Evolutionary conservation across 371 early-diverging fungal species (phyloP).

Genomic region (Gilbertella persicaria): DNA sequence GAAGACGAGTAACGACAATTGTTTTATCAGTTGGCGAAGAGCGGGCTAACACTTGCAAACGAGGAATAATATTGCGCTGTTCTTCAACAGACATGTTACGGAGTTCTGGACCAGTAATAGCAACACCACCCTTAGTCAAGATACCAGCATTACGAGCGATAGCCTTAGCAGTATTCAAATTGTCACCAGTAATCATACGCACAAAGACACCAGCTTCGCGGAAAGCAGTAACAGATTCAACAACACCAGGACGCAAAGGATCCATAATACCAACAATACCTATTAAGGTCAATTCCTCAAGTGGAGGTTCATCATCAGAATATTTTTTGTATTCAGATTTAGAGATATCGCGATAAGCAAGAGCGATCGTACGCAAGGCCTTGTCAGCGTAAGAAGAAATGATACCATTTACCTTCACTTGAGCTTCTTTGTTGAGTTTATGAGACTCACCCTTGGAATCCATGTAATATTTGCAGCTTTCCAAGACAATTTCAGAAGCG

Average conservation of each 20-base stretch:
- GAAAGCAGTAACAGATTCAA: conserved; percentile 79
- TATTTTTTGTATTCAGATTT: conserved; percentile 21
- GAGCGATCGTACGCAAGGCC: conserved; percentile 88
- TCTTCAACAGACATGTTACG: conserved; percentile 75
- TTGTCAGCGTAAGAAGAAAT: conserved; percentile 81
- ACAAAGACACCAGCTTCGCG: conserved; percentile 91
- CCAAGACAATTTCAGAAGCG: conserved; percentile 84
- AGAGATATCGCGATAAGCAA: conserved; percentile 75
- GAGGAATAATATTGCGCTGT: conserved; percentile 78
- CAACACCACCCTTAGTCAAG: conserved; percentile 78
- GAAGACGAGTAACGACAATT: conserved; percentile 82
- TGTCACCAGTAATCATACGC: conserved; percentile 98
- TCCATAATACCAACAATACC: conserved; percentile 93
- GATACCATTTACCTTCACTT: conserved; percentile 46
- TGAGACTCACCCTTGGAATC: conserved; percentile 54
- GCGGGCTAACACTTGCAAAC: conserved; percentile 91
- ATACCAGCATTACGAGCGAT: conserved; percentile 92
- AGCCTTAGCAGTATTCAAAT: conserved; percentile 84
- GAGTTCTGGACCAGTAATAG: conserved; percentile 90
- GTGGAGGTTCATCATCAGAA: conserved; percentile 56
- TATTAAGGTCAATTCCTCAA: conserved; percentile 66
- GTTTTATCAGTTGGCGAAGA: conserved; percentile 94
- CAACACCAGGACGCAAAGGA: conserved; percentile 88
- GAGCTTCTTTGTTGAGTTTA: conserved; percentile 52
- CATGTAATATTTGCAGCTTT: conserved; percentile 61